Percentiles rank a stretch among this genome's conserved stretches.
These are phyloP conservation scores for Hamamelis virginiana DNA, from an alignment of 164 flowering plant genomes.

Conservation along the genomic window DNA sequence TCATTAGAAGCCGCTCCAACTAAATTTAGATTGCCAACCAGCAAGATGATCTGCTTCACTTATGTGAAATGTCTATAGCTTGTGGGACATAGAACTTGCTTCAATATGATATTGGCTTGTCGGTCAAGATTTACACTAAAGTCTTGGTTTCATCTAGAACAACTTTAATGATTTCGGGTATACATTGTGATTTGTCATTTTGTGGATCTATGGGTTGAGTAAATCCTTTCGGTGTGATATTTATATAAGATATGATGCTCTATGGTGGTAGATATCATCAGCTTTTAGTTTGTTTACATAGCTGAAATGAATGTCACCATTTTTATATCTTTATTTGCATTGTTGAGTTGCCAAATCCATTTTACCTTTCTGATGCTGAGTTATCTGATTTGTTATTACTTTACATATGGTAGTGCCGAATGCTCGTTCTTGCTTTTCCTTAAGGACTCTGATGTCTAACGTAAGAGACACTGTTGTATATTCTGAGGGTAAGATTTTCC, in stretches of 20 bases:
- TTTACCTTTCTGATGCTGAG: not conserved
- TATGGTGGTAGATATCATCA: constrained; percentile 5
- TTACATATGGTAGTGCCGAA: not conserved
- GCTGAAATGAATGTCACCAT: not conserved
- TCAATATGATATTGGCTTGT: constrained; percentile 15
- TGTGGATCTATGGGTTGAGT: constrained; percentile 20
- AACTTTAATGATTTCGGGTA: constrained; percentile 1
- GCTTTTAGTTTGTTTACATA: not conserved
- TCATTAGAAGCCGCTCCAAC: constrained; percentile 29
- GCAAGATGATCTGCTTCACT: constrained; percentile 7
- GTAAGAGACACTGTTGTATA: no score
- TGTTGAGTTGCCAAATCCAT: not conserved
- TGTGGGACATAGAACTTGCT: constrained; percentile 14
- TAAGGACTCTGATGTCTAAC: no score
- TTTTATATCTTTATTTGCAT: not conserved
- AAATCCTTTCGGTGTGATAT: not conserved
- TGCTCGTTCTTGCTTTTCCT: no score
- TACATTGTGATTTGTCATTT: constrained; percentile 13
- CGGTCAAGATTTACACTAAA: constrained; percentile 1
- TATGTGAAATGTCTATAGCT: constrained; percentile 18
- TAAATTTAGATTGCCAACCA: constrained; percentile 14
- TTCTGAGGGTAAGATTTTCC: no score
- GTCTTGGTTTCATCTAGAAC: not conserved
- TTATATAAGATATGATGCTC: constrained; percentile 14
- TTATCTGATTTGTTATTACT: not conserved